Conservation (phyloP, 164 flowering plant genomes). For the Annona cherimola region DNA sequence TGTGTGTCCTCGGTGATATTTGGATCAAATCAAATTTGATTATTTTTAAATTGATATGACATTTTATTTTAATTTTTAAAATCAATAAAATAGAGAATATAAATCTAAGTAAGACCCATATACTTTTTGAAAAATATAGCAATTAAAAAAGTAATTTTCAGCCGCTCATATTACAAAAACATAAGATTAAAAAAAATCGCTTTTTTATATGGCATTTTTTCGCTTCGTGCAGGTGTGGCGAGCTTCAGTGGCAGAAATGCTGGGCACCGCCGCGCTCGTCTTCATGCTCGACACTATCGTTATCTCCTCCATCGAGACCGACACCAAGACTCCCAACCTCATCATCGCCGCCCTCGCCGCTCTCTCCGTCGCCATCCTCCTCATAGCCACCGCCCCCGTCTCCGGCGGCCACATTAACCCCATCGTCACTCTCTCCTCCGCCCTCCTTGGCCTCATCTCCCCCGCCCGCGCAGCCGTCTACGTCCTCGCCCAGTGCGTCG, state of each 20-base stretch:
- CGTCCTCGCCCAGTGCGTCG: conserved; percentile 49
- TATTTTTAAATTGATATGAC: too few relatives aligned
- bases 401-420: conserved; percentile 72
- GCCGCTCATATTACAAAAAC: too few relatives aligned
- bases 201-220: too few relatives aligned
- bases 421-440: conserved; percentile 37
- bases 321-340: conserved; percentile 35
- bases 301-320: conserved; percentile 40
- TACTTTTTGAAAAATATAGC: too few relatives aligned
- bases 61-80: too few relatives aligned
- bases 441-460: conserved; percentile 43
- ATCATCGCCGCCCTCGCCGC: conserved; percentile 29
- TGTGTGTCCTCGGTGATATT: too few relatives aligned
- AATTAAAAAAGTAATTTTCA: too few relatives aligned
- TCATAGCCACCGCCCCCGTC: conserved; percentile 41
- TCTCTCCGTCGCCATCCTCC: conserved; percentile 33
- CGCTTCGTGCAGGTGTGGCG: conserved; percentile 40
- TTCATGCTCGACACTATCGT: conserved; percentile 48
- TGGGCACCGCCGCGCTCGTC: conserved; percentile 48
- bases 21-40: too few relatives aligned
- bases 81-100: too few relatives aligned
- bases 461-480: conserved; percentile 37
- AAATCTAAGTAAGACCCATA: too few relatives aligned
- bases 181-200: too few relatives aligned
- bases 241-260: conserved; percentile 47